A percentile compares a stretch with the other conserved stretches of the same genome.
Conservation (phyloP, 345 rosid species). For the Eutrema yunnanense region DNA sequence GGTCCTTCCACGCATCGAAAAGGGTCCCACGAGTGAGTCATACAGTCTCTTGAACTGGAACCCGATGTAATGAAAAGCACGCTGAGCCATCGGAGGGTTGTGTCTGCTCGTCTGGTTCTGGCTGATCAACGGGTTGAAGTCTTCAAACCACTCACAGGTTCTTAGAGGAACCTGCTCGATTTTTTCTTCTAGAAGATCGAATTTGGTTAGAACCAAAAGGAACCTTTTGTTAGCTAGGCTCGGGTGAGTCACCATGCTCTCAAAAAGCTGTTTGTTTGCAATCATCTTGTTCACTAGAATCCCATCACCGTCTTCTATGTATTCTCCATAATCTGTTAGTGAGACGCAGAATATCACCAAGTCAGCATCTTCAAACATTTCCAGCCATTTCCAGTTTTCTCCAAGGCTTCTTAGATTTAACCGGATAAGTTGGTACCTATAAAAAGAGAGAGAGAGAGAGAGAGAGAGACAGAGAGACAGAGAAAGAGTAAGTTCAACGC, state of each 20-base stretch:
- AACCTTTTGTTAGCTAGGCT: slow-evolving; percentile 56
- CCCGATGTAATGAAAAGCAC: slow-evolving; percentile 66
- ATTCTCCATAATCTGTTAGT: slow-evolving; percentile 55
- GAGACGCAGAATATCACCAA: slow-evolving; percentile 69
- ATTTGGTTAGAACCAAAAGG: slow-evolving; percentile 77
- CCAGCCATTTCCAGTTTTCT: slow-evolving; percentile 71
- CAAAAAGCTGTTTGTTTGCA: slow-evolving; percentile 61
- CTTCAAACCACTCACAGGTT: slow-evolving; percentile 76
- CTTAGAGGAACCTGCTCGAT: slow-evolving; percentile 50
- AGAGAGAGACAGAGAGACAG: neutral
- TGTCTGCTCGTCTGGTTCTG: slow-evolving; percentile 27
- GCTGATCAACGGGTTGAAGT: slow-evolving; percentile 62
- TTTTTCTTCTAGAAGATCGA: slow-evolving; percentile 72
- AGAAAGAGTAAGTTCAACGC: neutral
- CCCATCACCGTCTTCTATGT: slow-evolving; percentile 44
- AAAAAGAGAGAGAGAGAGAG: neutral
- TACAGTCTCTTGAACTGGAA: slow-evolving; percentile 67
- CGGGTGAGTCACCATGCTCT: slow-evolving; percentile 52
- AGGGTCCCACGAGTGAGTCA: slow-evolving; percentile 35
- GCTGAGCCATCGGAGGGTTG: slow-evolving; percentile 48
- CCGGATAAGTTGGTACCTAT: slow-evolving; percentile 85
- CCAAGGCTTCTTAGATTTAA: slow-evolving; percentile 62
- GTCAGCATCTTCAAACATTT: slow-evolving; percentile 79
- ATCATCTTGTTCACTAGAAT: slow-evolving; percentile 69
- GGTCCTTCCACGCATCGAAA: slow-evolving; percentile 6